phyloP scores from a whole-genome alignment of 2,329 filamentous ascomycete species.

The Metarhizium guizhouense region DNA sequence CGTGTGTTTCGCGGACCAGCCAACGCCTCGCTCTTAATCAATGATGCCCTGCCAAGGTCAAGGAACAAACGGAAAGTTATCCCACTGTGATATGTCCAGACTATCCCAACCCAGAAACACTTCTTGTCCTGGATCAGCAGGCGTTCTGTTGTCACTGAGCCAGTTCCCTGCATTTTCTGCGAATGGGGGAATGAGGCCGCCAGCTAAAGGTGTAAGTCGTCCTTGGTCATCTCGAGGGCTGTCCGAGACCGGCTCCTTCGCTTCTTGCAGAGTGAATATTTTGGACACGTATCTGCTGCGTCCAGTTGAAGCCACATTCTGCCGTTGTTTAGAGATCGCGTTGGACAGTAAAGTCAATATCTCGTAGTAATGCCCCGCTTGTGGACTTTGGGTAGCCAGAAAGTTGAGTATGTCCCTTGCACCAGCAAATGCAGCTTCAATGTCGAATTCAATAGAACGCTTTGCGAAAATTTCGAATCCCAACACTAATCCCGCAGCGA shows the following conservation, averaged over 20 bases:
- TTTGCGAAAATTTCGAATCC: conserved; percentile 48
- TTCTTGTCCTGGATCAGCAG: conserved; percentile 7
- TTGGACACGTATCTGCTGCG: conserved; percentile 19
- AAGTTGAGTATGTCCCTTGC: conserved; percentile 40
- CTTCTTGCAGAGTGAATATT: conserved; percentile 14
- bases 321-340: conserved; percentile 33
- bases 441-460: conserved; percentile 31
- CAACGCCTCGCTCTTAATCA: not conserved
- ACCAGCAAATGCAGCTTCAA: conserved; percentile 39
- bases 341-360: conserved; percentile 40
- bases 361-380: conserved; percentile 48
- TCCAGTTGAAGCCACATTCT: conserved; percentile 12
- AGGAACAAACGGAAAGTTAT: conserved; percentile 18
- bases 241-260: not conserved
- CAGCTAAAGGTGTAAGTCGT: not conserved
- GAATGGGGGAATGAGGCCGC: not conserved
- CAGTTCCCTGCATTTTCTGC: conserved; percentile 6
- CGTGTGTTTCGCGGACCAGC: too few relatives aligned
- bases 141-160: conserved; percentile 4
- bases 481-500: conserved; percentile 47
- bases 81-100: conserved; percentile 22
- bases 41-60: not conserved
- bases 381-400: conserved; percentile 39
- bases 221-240: not conserved
- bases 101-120: conserved; percentile 19